Conservation (phyloP, 768 basidiomycete species). For the Russula vinacea region DNA sequence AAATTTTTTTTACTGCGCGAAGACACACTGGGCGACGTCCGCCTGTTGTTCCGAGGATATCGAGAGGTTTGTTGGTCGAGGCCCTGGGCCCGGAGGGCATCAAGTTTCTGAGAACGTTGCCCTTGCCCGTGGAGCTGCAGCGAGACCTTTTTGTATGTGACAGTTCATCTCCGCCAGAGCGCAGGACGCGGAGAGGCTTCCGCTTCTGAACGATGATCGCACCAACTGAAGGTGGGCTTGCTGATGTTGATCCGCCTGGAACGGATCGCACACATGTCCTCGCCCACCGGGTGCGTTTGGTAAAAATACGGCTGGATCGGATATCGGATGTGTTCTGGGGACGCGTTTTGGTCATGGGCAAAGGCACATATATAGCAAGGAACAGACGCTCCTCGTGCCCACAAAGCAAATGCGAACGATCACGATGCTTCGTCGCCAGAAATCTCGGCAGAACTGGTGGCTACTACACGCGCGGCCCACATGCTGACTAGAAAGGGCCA, state of each 20-base stretch:
- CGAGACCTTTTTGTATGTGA: neutral
- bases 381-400: neutral
- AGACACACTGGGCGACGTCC: constrained; percentile 9
- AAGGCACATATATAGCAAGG: neutral
- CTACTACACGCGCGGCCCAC: neutral
- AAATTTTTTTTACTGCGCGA: neutral
- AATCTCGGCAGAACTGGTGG: constrained; percentile 16
- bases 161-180: constrained; percentile 1
- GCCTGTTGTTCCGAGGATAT: constrained; percentile 10
- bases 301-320: constrained; percentile 1
- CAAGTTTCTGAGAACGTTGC: neutral
- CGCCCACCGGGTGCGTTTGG: constrained; percentile 2
- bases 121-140: neutral
- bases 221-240: neutral
- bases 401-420: constrained; percentile 1
- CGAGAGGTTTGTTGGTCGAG: neutral
- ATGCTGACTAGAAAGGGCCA: neutral
- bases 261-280: constrained; percentile 10
- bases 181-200: neutral
- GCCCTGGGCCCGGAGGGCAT: neutral
- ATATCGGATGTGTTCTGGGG: neutral
- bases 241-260: constrained; percentile 5
- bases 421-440: neutral
- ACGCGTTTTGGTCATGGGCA: neutral
- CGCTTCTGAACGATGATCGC: constrained; percentile 22